Percentiles rank a stretch among this genome's conserved stretches.
Conservation (phyloP, 805 yeast species). For the Phaffomyces thermotolerans region DNA sequence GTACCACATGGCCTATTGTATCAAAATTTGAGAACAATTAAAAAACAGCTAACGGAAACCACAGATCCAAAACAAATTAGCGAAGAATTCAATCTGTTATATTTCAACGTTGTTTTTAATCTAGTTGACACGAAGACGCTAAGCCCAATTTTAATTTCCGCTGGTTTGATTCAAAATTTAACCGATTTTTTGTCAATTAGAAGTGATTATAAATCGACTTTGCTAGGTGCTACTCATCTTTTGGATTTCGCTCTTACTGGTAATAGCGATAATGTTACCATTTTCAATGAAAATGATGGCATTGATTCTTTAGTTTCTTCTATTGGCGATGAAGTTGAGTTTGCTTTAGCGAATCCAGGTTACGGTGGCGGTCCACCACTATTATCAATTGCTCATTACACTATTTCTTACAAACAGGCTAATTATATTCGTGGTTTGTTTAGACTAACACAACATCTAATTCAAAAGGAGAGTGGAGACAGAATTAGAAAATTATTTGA, state of each 20-base stretch:
- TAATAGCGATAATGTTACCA: conserved; percentile 43
- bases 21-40: conserved; percentile 61
- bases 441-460: conserved; percentile 54
- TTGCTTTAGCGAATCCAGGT: conserved; percentile 52
- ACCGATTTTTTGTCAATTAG: conserved; percentile 52
- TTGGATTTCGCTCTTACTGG: conserved; percentile 31
- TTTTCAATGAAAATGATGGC: conserved; percentile 63
- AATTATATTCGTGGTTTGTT: conserved; percentile 51
- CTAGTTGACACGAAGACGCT: conserved; percentile 50
- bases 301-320: conserved; percentile 52
- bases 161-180: conserved; percentile 67
- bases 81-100: conserved; percentile 39
- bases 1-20: conserved; percentile 79
- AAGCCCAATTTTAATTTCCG: conserved; percentile 53
- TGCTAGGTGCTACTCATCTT: conserved; percentile 58
- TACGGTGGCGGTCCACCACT: conserved; percentile 54
- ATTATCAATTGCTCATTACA: conserved; percentile 41
- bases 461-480: conserved; percentile 75
- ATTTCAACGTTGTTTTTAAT: conserved; percentile 58
- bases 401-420: conserved; percentile 53
- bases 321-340: conserved; percentile 55
- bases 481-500: conserved; percentile 80
- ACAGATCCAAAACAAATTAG: conserved; percentile 29
- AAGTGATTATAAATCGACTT: conserved; percentile 44
- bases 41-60: conserved; percentile 40